Base-by-base conservation (phyloP, 2,329 filamentous ascomycete genomes). In the Sporothrix brasiliensis region DNA sequence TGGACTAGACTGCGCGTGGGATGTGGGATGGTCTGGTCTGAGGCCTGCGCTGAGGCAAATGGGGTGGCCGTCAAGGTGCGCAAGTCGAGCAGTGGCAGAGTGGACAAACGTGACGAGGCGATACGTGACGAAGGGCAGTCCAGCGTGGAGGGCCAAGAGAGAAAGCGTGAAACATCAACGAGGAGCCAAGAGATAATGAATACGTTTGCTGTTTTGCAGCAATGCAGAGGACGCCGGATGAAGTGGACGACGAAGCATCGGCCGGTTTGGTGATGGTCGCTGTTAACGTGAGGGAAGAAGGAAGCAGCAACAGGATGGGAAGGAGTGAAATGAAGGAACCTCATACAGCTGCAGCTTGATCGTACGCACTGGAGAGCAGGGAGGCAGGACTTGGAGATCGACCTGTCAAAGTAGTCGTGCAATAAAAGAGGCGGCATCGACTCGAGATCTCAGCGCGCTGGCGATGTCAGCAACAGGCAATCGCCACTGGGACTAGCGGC, bases 61-160 rank as follows among this genome's bases (percentile, higher is more conserved):
- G 34, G 58, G 58, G 11, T 65, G 61, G 44, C 61, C 61, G 61
- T 65, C 61, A 65, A 50, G 61, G 61, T 65, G 61, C 61, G 41
- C 61, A 50, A 34, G 44, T 49, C 24, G 47, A 11, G 39, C 47
- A 63, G 39, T 47, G 39, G 39, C 54, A 60, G 30, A 19, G 27
- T 27, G 27, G 53, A 14, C 19, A 30, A 50, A 34, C n/a, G 19
- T 30, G 61, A 49, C 24, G 44, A 49, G 19, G 27, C 53, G 54
- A 41, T n/a, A 19, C 14, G 1, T 3, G 34, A 44, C 56, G 56
- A 61, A 11, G 52, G 52, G 58, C n/a, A 47, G 58, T 13, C 58
- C 47, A 63, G 39, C 58, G 58, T 27, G 21, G 58, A 41, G 39
- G 9, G 34, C 30, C 14, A n/a, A 24, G 9, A 44, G 9, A 60